Evolutionary conservation across 164 flowering plant species (phyloP).

Genomic region (Nymphaea thermarum): DNA sequence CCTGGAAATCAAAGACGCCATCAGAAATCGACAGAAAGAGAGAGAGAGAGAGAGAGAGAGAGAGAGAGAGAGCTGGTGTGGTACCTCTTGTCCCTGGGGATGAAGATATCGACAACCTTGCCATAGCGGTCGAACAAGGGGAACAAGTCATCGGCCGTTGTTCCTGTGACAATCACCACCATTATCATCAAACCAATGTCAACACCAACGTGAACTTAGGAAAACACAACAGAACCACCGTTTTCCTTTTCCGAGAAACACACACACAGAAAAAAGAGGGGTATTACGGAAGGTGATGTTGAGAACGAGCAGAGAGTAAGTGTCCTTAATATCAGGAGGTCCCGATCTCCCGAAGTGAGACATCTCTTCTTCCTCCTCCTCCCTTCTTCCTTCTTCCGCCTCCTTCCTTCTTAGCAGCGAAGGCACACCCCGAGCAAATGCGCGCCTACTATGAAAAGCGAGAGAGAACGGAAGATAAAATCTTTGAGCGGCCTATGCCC

Average conservation of each 20-base stretch:
- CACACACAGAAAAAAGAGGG: not conserved
- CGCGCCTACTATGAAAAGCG: not conserved
- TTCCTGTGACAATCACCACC: slow-evolving; percentile 33
- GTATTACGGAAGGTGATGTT: slow-evolving; percentile 88
- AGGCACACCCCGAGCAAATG: not conserved
- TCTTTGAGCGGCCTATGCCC: no score
- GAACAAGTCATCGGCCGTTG: slow-evolving; percentile 86
- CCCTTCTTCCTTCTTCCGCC: not conserved
- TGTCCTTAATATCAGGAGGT: slow-evolving; percentile 91
- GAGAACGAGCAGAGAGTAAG: slow-evolving; percentile 95
- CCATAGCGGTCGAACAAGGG: slow-evolving; percentile 90
- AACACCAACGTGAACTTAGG: not conserved
- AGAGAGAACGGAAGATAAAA: not conserved
- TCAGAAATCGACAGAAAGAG: not conserved
- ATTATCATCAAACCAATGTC: not conserved
- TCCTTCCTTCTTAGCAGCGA: not conserved
- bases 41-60: not conserved
- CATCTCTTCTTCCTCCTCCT: slow-evolving; percentile 24
- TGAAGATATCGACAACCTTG: slow-evolving; percentile 91
- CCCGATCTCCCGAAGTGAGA: slow-evolving; percentile 97
- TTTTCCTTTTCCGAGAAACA: not conserved
- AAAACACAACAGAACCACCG: not conserved
- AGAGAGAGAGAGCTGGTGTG: not conserved
- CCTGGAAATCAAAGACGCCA: slow-evolving; percentile 14
- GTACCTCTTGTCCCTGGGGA: slow-evolving; percentile 71